Conservation (phyloP, 805 yeast genomes). For the Candida oleophila region DNA sequence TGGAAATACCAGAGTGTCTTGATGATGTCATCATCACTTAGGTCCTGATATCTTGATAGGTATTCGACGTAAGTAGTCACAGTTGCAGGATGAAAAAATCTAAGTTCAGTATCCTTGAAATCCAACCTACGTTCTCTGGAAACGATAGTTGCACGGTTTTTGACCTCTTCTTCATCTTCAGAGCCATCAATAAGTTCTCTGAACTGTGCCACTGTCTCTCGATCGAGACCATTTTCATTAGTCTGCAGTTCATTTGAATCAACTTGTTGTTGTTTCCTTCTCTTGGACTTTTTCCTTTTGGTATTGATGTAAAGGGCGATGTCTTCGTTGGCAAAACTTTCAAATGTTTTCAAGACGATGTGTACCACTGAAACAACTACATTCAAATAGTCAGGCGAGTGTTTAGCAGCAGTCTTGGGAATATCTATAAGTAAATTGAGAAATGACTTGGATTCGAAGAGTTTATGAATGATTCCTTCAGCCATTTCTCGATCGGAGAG, state of each 20-base stretch:
- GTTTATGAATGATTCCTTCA: slow-evolving; percentile 57
- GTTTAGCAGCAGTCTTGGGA: slow-evolving; percentile 62
- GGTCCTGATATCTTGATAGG: slow-evolving; percentile 59
- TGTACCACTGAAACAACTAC: slow-evolving; percentile 66
- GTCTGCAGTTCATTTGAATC: slow-evolving; percentile 10
- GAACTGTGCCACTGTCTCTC: slow-evolving; percentile 20
- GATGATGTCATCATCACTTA: slow-evolving; percentile 59
- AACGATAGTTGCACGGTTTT: slow-evolving; percentile 31
- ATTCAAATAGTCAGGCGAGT: slow-evolving; percentile 60
- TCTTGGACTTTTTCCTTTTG: slow-evolving; percentile 36
- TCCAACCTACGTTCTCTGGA: slow-evolving; percentile 49
- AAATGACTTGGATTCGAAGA: slow-evolving; percentile 68
- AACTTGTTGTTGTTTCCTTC: slow-evolving; percentile 11
- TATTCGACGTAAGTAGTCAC: slow-evolving; percentile 66
- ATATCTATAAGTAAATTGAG: slow-evolving; percentile 55
- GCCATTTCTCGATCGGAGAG: slow-evolving; percentile 43
- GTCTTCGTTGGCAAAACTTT: slow-evolving; percentile 59
- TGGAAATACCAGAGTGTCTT: slow-evolving; percentile 70
- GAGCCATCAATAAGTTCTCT: slow-evolving; percentile 31
- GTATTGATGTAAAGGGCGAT: slow-evolving; percentile 48
- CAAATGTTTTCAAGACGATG: slow-evolving; percentile 64
- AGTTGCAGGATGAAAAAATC: slow-evolving; percentile 56
- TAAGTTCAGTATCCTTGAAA: slow-evolving; percentile 37
- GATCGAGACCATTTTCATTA: slow-evolving; percentile 20
- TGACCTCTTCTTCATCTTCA: slow-evolving; percentile 34